Base-by-base conservation (phyloP, 192 early-diverging fungal genomes). In the Entomortierella parvispora region DNA sequence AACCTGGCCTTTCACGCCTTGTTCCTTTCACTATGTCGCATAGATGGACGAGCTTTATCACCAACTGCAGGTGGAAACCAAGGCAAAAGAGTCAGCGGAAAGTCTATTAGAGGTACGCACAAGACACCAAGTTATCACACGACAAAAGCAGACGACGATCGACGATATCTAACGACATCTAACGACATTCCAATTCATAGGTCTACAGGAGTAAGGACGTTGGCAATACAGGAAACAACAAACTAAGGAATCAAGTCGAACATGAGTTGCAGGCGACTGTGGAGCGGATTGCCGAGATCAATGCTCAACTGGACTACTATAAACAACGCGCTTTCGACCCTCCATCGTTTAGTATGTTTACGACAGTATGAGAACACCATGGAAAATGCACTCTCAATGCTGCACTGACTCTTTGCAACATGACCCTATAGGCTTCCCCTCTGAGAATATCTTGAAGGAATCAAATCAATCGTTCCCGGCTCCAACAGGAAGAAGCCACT, bases 21-120 rank as follows among this genome's bases (percentile, higher is more conserved):
- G 31, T 4, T 26, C 11, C 15, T 20, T 18, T 22, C 11, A 37
- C n/a, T 5, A 40, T 22, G 20, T 15, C 46, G 43, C 33, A 23
- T 53, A 77, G 74, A 77, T 77, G 74, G 74, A 77, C 12, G 74
- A 77, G 20, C 61, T 77, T 14, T 77, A 68, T 25, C 65, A 68
- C 17, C 65, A 77, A 23, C 61, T 77, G 2, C 74, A 77, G 53
- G 40, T 49, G 14, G 66, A 58, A 23, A 77, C 60, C 14, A 77
- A 68, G 56, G 66, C 45, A 15, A 77, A 77, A 65, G 74, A 68
- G 31, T 68, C 59, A 2, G 74, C 74, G 2, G 74, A 77, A 33
- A 77, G 51, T 22, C 12, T 68, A 25, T 47, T 77, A 12, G 74
- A 77, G 55, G 74, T 68, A 68, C 15, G 49, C 11, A 12, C 2